Evolutionary conservation across 2,329 filamentous ascomycete species (phyloP), one percentile per base, ranked within the genome.

Genomic region (Clonostachys chloroleuca): DNA sequence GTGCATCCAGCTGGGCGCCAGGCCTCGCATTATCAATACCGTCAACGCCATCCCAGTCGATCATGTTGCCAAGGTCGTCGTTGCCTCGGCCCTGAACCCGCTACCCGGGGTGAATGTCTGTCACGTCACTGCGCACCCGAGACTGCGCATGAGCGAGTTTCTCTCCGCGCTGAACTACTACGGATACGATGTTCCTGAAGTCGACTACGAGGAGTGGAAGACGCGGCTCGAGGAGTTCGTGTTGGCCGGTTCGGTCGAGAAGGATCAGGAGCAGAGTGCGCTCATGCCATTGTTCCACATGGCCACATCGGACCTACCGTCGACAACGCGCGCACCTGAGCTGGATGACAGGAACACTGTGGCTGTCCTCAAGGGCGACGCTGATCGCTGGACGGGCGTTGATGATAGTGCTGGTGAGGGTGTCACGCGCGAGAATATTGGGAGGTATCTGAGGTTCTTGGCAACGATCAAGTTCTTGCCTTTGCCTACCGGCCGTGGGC

Each of bases 1-100:
- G 48, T 95, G 90, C 58, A 73, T 95, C 44, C 92, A 97, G 66
- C 74, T 96, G 4, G 72, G 72, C 3, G 75, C 77, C 4, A 78
- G 89, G 1, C 92, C 92, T 2, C 77, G 80, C 54, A 95, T 96
- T 55, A 68, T 75, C 62, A 97, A 96, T 71, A 89, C 89, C 0
- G 83, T 96, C 65, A 97, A 96, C 70, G 83, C 86, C 64, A 87
- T 96, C 1, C 92, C 92, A 0, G 91, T 96, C 24, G 83, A 83
- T 52, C 89, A 95, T 54, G 91, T 96, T 35, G 81, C 86, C 2
- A 77, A 81, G n/a, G 80, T 95, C 8, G 86, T 95, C 24, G 82
- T 90, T 16, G 89, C 91, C 1, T 74, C 85, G 6, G 78, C 83
- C 0, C 75, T 95, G 56, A 78, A 85, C 60, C 84, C 84, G 1